A percentile compares a stretch with the other conserved stretches of the same genome.
Conservation (phyloP, 306 rosid species). For the Abrus pulchellus region DNA sequence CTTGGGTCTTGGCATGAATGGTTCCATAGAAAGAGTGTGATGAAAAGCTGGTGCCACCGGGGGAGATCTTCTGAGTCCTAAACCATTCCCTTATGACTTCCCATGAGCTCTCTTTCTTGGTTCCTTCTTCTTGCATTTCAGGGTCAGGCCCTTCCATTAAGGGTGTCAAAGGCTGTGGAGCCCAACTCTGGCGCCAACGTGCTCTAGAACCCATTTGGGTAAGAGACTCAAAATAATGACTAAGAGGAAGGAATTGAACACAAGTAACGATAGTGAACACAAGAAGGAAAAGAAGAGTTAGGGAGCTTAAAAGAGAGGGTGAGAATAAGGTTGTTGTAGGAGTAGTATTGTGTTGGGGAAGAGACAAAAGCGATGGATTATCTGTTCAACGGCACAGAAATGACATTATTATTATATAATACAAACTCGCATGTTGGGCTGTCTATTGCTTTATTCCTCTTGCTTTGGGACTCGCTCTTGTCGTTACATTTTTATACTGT, state of each 20-base stretch:
- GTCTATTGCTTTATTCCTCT: conserved; percentile 84
- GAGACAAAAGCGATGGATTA: conserved; percentile 80
- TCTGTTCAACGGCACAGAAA: conserved; percentile 71
- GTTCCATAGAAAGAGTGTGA: conserved; percentile 56
- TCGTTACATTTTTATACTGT: conserved; percentile 47
- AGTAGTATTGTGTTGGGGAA: not conserved
- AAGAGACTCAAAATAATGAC: not conserved
- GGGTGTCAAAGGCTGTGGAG: conserved; percentile 89
- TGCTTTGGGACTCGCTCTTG: conserved; percentile 63
- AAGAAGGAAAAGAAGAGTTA: conserved; percentile 35
- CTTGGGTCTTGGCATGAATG: conserved; percentile 75
- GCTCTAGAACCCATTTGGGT: conserved; percentile 70
- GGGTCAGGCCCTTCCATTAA: conserved; percentile 96
- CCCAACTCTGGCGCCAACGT: conserved; percentile 82
- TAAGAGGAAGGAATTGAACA: not conserved
- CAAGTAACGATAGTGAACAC: not conserved
- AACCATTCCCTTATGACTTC: conserved; percentile 93
- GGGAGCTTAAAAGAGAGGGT: conserved; percentile 25
- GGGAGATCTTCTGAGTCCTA: conserved; percentile 66
- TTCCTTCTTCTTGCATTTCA: conserved; percentile 84
- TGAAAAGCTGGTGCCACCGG: conserved; percentile 41
- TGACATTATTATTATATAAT: conserved; percentile 52
- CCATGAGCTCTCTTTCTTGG: conserved; percentile 91
- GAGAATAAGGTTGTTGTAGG: not conserved
- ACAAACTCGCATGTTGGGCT: conserved; percentile 81